Conservation (phyloP, 2,329 filamentous ascomycete species). For the Phialophora expanda region DNA sequence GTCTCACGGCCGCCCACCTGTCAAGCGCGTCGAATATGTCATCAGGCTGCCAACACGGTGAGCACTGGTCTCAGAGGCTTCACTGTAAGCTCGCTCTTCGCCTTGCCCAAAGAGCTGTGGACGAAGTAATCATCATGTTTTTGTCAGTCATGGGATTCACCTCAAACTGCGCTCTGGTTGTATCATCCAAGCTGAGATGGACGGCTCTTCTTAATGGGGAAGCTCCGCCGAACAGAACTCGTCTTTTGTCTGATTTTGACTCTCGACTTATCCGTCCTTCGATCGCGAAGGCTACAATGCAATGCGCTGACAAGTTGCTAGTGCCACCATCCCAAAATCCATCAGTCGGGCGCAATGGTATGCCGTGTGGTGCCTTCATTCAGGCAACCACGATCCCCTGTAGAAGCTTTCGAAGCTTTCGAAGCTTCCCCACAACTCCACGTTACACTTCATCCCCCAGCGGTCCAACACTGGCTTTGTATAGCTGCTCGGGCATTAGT, state of each 20-base stretch:
- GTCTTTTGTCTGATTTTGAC: not conserved
- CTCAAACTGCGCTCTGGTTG: not conserved
- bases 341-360: not conserved
- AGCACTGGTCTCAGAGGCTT: not conserved
- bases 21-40: conserved; percentile 6
- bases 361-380: not conserved
- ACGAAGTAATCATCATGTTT: too few relatives aligned
- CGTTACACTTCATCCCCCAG: not conserved
- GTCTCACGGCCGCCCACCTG: not conserved
- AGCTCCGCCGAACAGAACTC: not conserved
- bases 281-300: not conserved
- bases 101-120: not conserved
- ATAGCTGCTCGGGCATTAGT: not conserved
- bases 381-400: not conserved
- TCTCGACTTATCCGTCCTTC: not conserved
- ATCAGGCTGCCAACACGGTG: not conserved
- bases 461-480: not conserved
- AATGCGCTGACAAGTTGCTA: not conserved
- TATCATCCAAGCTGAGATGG: not conserved
- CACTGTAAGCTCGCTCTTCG: conserved; percentile 1
- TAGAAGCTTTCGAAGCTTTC: not conserved
- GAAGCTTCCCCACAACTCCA: conserved; percentile 4
- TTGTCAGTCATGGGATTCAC: not conserved
- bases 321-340: not conserved
- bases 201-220: not conserved